phyloP scores from a whole-genome alignment of 768 basidiomycete species.

The Ramaria sp. region DNA sequence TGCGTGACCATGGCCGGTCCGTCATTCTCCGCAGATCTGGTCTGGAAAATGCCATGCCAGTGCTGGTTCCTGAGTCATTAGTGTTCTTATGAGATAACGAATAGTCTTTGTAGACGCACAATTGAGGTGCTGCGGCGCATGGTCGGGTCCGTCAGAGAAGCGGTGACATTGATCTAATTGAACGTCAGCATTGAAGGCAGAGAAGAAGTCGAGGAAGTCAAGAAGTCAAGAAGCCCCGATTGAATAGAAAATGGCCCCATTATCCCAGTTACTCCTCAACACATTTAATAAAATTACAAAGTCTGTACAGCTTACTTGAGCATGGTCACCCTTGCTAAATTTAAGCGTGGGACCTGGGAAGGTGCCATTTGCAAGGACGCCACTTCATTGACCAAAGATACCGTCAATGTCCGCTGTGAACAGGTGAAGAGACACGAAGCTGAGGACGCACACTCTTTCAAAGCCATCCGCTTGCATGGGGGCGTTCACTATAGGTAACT shows the following conservation, averaged over 20 bases:
- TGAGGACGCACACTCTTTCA: conserved; percentile 14
- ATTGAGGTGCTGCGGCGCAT: conserved; percentile 28
- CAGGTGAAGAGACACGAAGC: not conserved
- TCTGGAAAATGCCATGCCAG: conserved; percentile 41
- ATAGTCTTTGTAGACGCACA: conserved; percentile 20
- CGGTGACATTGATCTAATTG: conserved; percentile 27
- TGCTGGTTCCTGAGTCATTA: conserved; percentile 8
- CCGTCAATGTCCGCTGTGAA: not conserved
- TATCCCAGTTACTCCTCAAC: not conserved
- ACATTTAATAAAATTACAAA: not conserved
- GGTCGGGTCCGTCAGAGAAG: conserved; percentile 20
- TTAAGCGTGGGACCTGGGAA: conserved; percentile 31
- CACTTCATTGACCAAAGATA: conserved; percentile 15
- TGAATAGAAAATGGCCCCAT: too few relatives aligned
- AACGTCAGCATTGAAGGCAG: not conserved
- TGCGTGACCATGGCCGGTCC: conserved; percentile 28
- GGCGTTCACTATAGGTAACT: conserved; percentile 28
- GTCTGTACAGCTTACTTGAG: conserved; percentile 11
- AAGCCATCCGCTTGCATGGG: conserved; percentile 33
- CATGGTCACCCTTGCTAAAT: conserved; percentile 32
- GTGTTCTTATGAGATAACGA: not conserved
- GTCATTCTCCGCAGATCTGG: conserved; percentile 32
- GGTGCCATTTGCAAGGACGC: conserved; percentile 30
- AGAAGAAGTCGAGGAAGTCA: not conserved
- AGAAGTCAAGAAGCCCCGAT: too few relatives aligned